Evolutionary conservation across 495 filamentous ascomycete species (phyloP), one percentile per base, ranked within the genome.

Genomic region (Penicillium steckii): DNA sequence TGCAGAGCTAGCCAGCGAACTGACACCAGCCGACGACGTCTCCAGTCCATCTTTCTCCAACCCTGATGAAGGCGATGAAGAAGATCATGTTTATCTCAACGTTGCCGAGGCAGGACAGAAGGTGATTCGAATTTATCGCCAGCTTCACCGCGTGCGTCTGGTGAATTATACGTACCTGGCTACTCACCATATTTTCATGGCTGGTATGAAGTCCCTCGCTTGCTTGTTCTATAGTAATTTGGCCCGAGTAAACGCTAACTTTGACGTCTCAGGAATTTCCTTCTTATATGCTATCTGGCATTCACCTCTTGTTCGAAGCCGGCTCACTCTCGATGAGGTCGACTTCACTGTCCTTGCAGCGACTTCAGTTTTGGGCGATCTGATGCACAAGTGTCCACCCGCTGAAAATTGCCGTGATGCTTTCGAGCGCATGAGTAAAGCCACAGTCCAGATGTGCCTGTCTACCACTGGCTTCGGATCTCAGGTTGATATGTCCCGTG

Each of bases 261-360:
- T 23, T n/a, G 3, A 1, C 13, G 33, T 21, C 33, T 24, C 30
- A 86, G 84, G 92, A 18, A 96, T 97, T 44, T 94, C 93, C 4
- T 97, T 96, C 66, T 80, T 97, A 4, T 97, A 96, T 65, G 91
- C 94, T 13, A 93, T 97, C 37, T 97, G 93, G 93, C 94, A 97
- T 65, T 96, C 93, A 7, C 83, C 89, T 29, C 79, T 88, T 41
- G 93, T 97, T 15, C 80, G 91, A 56, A 91, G 86, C 65, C 84
- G 85, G 30, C 73, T 96, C 64, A 86, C 89, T 4, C 85, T 96
- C 69, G 92, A 97, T 56, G 93, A 97, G 62, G 90, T 97, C 17
- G 93, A 97, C 62, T 95, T 95, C 63, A 96, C 93, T 8, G 88
- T 97, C 18, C 80, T 96, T 44, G 90, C 92, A n/a, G 93, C 91